These are phyloP conservation scores for Penicillium lagena DNA, from an alignment of 495 filamentous ascomycete species.

Conservation along the genomic window DNA sequence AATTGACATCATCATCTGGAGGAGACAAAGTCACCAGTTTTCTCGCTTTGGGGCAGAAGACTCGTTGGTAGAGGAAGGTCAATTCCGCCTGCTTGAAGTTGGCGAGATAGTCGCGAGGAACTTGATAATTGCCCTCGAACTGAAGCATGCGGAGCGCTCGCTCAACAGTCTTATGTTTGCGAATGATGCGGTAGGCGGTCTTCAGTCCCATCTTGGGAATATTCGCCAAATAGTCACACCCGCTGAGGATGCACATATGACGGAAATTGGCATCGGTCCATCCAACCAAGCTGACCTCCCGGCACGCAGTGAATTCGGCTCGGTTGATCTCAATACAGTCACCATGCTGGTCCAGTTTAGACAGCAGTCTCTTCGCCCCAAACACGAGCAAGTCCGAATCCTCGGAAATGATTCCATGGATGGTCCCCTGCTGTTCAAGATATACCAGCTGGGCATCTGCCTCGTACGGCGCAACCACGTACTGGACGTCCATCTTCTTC, in stretches of 20 bases:
- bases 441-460: constrained; percentile 96
- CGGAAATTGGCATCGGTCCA: constrained; percentile 92
- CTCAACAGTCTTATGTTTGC: constrained; percentile 83
- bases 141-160: constrained; percentile 72
- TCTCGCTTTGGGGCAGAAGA: constrained; percentile 72
- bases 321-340: constrained; percentile 89
- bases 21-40: constrained; percentile 67
- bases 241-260: constrained; percentile 92
- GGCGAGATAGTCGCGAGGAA: constrained; percentile 72
- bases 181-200: constrained; percentile 83
- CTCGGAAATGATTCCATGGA: constrained; percentile 86
- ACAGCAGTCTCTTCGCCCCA: constrained; percentile 81
- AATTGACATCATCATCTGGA: constrained; percentile 50
- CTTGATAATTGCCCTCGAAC: constrained; percentile 76
- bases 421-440: constrained; percentile 74
- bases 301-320: constrained; percentile 77
- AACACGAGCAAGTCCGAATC: constrained; percentile 97
- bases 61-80: constrained; percentile 90
- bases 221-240: constrained; percentile 90
- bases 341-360: constrained; percentile 91
- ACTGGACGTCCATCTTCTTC: constrained; percentile 70
- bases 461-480: constrained; percentile 95
- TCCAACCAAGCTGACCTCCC: constrained; percentile 79
- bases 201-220: constrained; percentile 85
- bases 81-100: constrained; percentile 78